Evolutionary conservation across 441 rosid species (phyloP).

Genomic region (Erodium texanum): DNA sequence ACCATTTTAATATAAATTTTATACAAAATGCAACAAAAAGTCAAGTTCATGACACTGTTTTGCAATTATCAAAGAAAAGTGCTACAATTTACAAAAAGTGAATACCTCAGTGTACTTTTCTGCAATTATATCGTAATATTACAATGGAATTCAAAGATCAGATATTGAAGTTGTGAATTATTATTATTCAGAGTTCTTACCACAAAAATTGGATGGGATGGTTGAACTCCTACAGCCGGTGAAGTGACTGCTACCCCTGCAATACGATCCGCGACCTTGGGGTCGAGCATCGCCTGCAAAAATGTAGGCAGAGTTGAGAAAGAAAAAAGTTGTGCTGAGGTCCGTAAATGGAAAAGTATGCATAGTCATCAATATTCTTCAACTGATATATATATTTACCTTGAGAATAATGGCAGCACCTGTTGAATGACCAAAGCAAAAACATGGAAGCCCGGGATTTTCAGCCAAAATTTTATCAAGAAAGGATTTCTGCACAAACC

Average conservation of each 20-base stretch:
- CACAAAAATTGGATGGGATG: slow-evolving; percentile 67
- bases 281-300: slow-evolving; percentile 66
- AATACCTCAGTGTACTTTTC: too few species aligned
- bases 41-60: too few species aligned
- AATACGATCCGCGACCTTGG: slow-evolving; percentile 45
- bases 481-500: not conserved
- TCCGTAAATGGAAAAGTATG: not conserved
- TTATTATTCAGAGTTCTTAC: slow-evolving; percentile 28
- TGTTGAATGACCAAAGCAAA: not conserved
- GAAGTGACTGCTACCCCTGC: slow-evolving; percentile 77
- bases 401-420: slow-evolving; percentile 6
- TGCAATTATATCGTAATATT: too few species aligned
- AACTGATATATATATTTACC: not conserved
- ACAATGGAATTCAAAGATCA: not conserved
- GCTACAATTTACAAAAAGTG: too few species aligned
- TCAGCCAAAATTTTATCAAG: not conserved
- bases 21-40: too few species aligned
- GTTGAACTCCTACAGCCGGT: slow-evolving; percentile 95
- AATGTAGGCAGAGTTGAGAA: not conserved
- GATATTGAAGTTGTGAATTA: not conserved
- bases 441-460: not conserved
- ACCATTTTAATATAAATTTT: too few species aligned
- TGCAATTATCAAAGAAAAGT: too few species aligned
- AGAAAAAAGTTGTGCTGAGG: not conserved
- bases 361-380: not conserved